Percentiles rank a stretch among this genome's conserved stretches.
phyloP scores from a whole-genome alignment of 345 rosid species.

The Eucalyptus polybractea region DNA sequence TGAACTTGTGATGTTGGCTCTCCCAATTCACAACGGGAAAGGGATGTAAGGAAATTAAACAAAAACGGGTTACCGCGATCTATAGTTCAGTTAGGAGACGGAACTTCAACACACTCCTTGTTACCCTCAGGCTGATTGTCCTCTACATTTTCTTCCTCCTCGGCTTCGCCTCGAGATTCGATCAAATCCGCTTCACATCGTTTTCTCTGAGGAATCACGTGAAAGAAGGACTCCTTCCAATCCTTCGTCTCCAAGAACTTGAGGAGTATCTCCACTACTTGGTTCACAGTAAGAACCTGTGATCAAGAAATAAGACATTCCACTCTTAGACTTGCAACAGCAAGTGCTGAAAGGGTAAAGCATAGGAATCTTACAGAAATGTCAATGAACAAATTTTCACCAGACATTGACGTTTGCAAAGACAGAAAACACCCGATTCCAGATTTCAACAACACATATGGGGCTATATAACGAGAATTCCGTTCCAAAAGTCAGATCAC shows the following conservation, averaged over 20 bases:
- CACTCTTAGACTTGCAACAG: background rate
- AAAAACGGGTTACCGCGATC: background rate
- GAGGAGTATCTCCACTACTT: conserved; percentile 85
- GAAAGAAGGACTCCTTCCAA: conserved; percentile 82
- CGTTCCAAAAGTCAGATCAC: background rate
- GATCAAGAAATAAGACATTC: background rate
- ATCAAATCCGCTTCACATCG: conserved; percentile 28
- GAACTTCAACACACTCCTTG: conserved; percentile 38
- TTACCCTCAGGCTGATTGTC: conserved; percentile 33
- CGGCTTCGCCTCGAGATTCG: conserved; percentile 7
- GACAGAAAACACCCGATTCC: background rate
- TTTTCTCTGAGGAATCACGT: conserved; percentile 90
- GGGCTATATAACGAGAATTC: background rate
- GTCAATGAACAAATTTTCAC: background rate
- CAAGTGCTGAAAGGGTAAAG: background rate
- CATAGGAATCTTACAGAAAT: background rate
- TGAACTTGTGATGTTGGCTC: background rate
- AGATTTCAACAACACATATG: background rate
- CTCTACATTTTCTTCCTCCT: conserved; percentile 4
- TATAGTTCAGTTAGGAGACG: background rate
- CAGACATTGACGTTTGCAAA: background rate
- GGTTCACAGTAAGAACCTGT: conserved; percentile 95
- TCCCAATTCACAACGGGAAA: background rate
- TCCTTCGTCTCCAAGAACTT: conserved; percentile 72
- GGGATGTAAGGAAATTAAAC: background rate